Conservation (phyloP, 1,284 basidiomycete genomes). For the Afroboletus lepidellus region DNA sequence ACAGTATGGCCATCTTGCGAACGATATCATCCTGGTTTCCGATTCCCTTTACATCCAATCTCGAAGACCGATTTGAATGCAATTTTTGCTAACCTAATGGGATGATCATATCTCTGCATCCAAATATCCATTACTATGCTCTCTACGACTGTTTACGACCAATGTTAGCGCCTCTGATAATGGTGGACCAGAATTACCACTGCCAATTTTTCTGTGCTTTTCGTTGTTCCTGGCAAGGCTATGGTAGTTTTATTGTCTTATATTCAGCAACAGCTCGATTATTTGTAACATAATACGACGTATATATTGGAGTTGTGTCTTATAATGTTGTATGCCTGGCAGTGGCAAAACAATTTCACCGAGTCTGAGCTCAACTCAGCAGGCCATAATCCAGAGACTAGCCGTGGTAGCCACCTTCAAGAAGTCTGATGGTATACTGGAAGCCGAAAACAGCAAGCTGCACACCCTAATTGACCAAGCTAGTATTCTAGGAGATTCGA, state of each 20-base stretch:
- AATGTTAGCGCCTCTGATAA: constrained; percentile 22
- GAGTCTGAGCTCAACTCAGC: no score
- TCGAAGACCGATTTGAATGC: constrained; percentile 21
- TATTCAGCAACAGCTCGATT: constrained; percentile 19
- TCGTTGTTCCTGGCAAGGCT: constrained; percentile 3
- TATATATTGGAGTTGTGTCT: not conserved
- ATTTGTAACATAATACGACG: constrained; percentile 15
- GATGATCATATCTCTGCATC: constrained; percentile 9
- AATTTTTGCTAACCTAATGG: constrained; percentile 8
- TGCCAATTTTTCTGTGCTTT: constrained; percentile 13
- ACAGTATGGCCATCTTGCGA: constrained; percentile 16
- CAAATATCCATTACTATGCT: constrained; percentile 13
- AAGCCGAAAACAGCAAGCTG: no score
- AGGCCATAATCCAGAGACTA: no score
- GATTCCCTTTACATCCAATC: constrained; percentile 18
- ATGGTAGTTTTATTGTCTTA: constrained; percentile 20
- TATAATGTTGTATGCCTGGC: not conserved
- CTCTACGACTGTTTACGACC: constrained; percentile 27
- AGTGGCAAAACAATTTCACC: no score
- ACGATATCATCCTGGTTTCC: constrained; percentile 8
- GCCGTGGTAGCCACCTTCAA: no score
- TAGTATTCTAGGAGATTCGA: no score
- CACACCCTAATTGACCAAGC: no score
- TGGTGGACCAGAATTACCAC: constrained; percentile 12
- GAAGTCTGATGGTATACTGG: no score